Evolutionary conservation across 257 asterid genomes (phyloP), one percentile per base, ranked within the genome.

Genomic region (Fraxinus americana): DNA sequence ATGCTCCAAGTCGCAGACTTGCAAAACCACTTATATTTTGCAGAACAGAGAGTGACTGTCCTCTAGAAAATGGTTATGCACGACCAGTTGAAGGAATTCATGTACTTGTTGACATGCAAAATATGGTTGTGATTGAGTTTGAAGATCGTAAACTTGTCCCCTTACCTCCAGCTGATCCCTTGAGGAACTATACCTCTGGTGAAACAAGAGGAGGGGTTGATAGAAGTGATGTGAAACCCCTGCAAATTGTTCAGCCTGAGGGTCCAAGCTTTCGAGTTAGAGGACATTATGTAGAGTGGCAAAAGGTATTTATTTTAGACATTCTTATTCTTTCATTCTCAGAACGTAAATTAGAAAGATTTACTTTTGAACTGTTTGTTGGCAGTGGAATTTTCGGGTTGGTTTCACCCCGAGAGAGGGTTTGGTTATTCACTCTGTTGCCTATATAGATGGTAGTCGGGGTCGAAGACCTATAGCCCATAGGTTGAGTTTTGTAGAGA

Each of bases 341-440:
- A 63, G 34, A 29, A 66, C 70, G 52, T 39, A 73, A 48, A 63
- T 27, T 27, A 10, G 69, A 63, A 25, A 63, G 19, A 63, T 63
- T 63, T 63, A 63, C 70, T 78, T 66, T 72, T 82, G 45, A 50
- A 30, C 72, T 84, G 27, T 63, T 86, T 52, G 83, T 82, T 83
- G 73, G 68, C 90, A 95, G 99, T 96, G 99, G 99, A 96, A 91
- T 83, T 96, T 96, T 35, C 96, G 99, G 69, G 82, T 96, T 78
- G 98, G 99, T 66, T 96, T 96, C 86, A 93, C 99, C 65, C 97
- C 99, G 0, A 90, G 98, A 81, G 99, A 96, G 86, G 99, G 99
- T 78, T 80, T 96, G 89, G 94, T 96, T 81, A 93, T 96, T 75
- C 96, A 96, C 83, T 96, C 98, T 19, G 98, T 96, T 82, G 99